Evolutionary conservation across 306 rosid species (phyloP).

Genomic region (Cicer cuneatum): DNA sequence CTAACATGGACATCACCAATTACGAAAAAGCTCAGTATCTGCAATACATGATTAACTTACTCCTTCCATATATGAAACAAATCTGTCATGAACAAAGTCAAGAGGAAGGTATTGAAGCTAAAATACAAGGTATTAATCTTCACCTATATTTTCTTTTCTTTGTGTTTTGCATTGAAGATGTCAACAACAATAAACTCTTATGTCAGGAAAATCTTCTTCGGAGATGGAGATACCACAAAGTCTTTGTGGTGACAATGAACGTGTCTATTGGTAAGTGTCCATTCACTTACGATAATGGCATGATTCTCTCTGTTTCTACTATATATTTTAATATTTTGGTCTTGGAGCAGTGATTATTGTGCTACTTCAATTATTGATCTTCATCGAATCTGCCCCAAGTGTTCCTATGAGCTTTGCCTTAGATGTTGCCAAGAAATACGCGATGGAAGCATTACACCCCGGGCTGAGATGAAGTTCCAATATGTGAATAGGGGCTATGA

Average conservation of each 20-base stretch:
- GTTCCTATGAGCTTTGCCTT: constrained; percentile 77
- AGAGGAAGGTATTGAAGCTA: constrained; percentile 75
- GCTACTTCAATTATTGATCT: constrained; percentile 85
- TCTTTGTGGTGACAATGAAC: constrained; percentile 64
- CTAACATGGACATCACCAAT: constrained; percentile 53
- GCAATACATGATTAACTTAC: constrained; percentile 48
- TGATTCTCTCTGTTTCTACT: constrained; percentile 29
- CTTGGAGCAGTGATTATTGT: constrained; percentile 72
- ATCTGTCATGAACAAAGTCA: constrained; percentile 65
- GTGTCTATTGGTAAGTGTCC: constrained; percentile 73
- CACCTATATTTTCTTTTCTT: constrained; percentile 8
- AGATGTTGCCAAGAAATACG: constrained; percentile 76
- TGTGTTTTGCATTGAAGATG: constrained; percentile 36
- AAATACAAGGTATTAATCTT: constrained; percentile 61
- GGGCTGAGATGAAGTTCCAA: constrained; percentile 61
- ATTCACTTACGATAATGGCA: constrained; percentile 29
- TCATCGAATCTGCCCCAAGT: constrained; percentile 75
- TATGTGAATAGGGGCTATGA: constrained; percentile 67
- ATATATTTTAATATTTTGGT: constrained; percentile 34
- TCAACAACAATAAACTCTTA: constrained; percentile 25
- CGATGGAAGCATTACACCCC: constrained; percentile 55
- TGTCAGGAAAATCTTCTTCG: constrained; percentile 57
- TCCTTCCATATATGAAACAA: constrained; percentile 66
- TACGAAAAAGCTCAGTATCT: constrained; percentile 59
- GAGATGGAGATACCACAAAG: constrained; percentile 59